phyloP scores from a whole-genome alignment of 2,329 filamentous ascomycete genomes.

The Pestalotiopsis sp. region DNA sequence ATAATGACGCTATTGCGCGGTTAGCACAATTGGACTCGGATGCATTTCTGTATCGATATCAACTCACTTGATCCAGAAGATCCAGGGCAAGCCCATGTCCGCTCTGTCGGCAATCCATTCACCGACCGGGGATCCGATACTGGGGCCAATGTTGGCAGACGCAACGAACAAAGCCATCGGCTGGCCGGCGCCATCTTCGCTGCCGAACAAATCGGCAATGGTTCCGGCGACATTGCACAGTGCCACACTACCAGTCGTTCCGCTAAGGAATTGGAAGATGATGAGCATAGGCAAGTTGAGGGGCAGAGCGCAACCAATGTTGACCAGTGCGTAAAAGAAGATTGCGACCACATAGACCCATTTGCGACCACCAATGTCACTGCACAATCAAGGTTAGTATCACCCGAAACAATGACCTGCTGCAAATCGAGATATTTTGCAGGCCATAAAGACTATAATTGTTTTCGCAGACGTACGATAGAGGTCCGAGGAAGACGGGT shows the following conservation, averaged over 20 bases:
- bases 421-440: not conserved
- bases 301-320: constrained; percentile 37
- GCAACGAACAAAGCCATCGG: constrained; percentile 46
- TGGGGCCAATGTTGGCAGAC: constrained; percentile 41
- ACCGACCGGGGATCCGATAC: constrained; percentile 41
- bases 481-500: constrained; percentile 41
- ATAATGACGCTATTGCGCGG: constrained; percentile 34
- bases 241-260: constrained; percentile 36
- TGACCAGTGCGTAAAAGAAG: constrained; percentile 35
- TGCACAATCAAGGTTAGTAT: constrained; percentile 6
- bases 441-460: not conserved
- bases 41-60: not conserved
- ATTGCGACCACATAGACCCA: constrained; percentile 44
- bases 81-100: constrained; percentile 40
- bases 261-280: constrained; percentile 39
- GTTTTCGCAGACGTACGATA: constrained; percentile 35
- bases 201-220: constrained; percentile 38
- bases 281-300: constrained; percentile 40
- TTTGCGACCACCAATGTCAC: constrained; percentile 45
- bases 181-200: constrained; percentile 40
- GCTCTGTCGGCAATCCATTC: constrained; percentile 40
- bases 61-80: constrained; percentile 41
- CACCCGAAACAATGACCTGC: not conserved
- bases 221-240: constrained; percentile 39
- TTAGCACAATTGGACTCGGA: constrained; percentile 13